Evolutionary conservation across 495 filamentous ascomycete genomes (phyloP), one percentile per base, ranked within the genome.

Genomic region (Pseudomonodictys pantanalensis): DNA sequence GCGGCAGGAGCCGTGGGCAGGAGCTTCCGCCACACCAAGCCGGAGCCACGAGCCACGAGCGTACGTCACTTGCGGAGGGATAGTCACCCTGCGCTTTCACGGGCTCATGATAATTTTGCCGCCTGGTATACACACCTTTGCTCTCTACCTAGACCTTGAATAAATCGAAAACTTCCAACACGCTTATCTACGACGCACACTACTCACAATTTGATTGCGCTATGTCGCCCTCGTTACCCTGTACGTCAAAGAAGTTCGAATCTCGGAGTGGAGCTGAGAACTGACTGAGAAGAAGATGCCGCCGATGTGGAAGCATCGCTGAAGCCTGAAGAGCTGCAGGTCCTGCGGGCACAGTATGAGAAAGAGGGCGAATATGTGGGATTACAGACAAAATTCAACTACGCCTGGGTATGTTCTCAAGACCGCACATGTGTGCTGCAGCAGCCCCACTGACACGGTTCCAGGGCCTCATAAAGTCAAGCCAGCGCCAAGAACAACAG

Each of bases 331-430:
- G 93, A 98, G 71, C 85, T 98, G 51, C 83, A 91, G 70, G 92
- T 97, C 46, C 79, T 98, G 20, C 88, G 92, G 53, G 77, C 87
- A 52, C 93, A 97, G 74, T 98, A 92, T 73, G 91, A 97, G 70
- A 92, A 92, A 73, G 93, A 98, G 73, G 93, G 92, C 56, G 87
- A 91, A 65, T 96, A 92, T 75, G 95, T 96, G 15, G 91, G 92
- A 43, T 84, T 98, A 25, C 93, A 98, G 73, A 98, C 93, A 43
- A 97, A 97, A 73, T 98, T 98, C 83, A 98, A 98, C 83, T 97
- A 90, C 72, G 92, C 95, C 68, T 98, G 93, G 93, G 91, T 95
- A 78, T 39, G 79, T 46, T 56, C 39, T 17, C 46, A 7, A 56
- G 12, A 15, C 11, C 46, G 12, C 48, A 55, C 30, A 39, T 45